These are phyloP conservation scores for Paramyrothecium sp. DNA, from an alignment of 2,329 filamentous ascomycete genomes.

Conservation along the genomic window DNA sequence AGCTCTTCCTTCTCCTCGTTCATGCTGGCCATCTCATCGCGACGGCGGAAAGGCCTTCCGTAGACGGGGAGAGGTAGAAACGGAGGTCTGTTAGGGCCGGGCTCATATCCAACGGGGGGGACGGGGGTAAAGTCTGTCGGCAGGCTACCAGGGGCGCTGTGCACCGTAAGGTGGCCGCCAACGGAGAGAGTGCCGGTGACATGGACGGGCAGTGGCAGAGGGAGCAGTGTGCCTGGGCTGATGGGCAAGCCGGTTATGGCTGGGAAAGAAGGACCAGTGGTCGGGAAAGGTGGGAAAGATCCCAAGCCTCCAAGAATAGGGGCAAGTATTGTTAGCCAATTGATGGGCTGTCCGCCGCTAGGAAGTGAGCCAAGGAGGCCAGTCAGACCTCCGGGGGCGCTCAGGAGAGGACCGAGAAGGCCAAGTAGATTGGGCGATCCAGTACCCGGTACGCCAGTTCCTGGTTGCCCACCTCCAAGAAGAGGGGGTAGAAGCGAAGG, in stretches of 20 bases:
- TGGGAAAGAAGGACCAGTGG: background rate
- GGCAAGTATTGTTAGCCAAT: background rate
- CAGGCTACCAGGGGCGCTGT: background rate
- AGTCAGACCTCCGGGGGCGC: background rate
- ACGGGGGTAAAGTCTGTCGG: background rate
- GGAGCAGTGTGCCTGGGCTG: background rate
- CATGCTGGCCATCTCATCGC: background rate
- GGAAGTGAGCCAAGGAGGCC: background rate
- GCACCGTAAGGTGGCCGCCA: background rate
- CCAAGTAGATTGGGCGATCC: background rate
- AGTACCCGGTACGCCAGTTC: background rate
- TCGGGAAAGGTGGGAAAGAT: background rate
- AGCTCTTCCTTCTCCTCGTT: constrained; percentile 10
- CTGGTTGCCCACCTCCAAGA: background rate
- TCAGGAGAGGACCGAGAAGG: background rate
- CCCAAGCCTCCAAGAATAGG: background rate
- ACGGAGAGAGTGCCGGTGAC: background rate
- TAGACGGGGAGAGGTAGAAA: background rate
- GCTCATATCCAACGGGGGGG: background rate
- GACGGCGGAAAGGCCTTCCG: background rate
- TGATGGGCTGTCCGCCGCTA: background rate
- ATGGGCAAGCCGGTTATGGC: background rate
- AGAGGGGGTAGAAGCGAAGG: background rate
- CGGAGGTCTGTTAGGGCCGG: background rate
- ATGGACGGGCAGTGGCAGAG: background rate